phyloP scores from a whole-genome alignment of 352 stramenopile species.

The Lagenidium giganteum region DNA sequence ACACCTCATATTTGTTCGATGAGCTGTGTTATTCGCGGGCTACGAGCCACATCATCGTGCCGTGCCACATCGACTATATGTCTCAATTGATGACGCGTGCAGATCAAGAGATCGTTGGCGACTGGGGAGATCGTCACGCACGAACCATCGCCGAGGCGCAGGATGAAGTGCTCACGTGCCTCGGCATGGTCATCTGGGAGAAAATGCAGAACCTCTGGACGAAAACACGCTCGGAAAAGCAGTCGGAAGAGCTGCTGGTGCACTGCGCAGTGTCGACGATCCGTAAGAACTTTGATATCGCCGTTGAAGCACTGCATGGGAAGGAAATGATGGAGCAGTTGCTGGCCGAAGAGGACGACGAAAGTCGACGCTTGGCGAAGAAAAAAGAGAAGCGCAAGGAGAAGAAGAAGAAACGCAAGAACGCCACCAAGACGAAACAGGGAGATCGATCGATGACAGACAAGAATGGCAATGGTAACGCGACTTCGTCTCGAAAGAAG shows the following conservation, averaged over 20 bases:
- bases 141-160: slow-evolving; percentile 82
- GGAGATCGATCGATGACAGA: slow-evolving; percentile 32
- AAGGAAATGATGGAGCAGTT: slow-evolving; percentile 87
- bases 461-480: slow-evolving; percentile 20
- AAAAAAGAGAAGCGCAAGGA: slow-evolving; percentile 88
- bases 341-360: slow-evolving; percentile 79
- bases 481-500: slow-evolving; percentile 16
- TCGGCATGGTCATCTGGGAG: slow-evolving; percentile 87
- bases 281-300: slow-evolving; percentile 79
- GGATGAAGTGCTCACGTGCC: slow-evolving; percentile 82
- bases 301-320: slow-evolving; percentile 76
- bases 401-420: slow-evolving; percentile 88
- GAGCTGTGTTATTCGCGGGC: slow-evolving; percentile 78
- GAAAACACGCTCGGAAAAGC: slow-evolving; percentile 70
- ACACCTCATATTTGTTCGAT: slow-evolving; percentile 85
- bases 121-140: slow-evolving; percentile 80
- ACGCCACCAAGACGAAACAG: slow-evolving; percentile 66
- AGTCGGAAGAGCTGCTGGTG: slow-evolving; percentile 70
- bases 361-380: slow-evolving; percentile 63
- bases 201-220: slow-evolving; percentile 85
- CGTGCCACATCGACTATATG: slow-evolving; percentile 83
- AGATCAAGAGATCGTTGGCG: slow-evolving; percentile 76
- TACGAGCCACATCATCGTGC: slow-evolving; percentile 79
- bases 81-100: slow-evolving; percentile 79
- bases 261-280: slow-evolving; percentile 74